Percentiles rank a stretch among this genome's conserved stretches.
phyloP scores from a whole-genome alignment of 371 early-diverging fungal species.

The Rhizomucor pusillus region DNA sequence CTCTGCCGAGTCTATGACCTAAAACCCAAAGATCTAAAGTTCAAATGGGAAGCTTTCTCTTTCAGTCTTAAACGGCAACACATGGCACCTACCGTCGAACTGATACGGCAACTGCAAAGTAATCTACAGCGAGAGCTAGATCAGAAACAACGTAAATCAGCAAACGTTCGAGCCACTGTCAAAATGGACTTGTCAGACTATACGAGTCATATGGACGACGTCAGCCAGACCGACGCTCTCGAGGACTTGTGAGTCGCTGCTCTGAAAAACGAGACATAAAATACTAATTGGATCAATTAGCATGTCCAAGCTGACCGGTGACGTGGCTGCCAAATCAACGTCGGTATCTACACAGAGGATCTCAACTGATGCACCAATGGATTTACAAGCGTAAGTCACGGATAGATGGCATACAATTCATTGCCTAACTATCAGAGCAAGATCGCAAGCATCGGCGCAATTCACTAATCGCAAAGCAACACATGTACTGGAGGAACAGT shows the following conservation, averaged over 20 bases:
- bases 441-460: slow-evolving; percentile 13
- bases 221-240: neutral
- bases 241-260: slow-evolving; percentile 4
- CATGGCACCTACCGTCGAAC: slow-evolving; percentile 25
- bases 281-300: slow-evolving; percentile 3
- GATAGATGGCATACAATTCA: neutral
- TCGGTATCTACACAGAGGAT: neutral
- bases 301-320: slow-evolving; percentile 9
- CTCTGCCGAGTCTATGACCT: slow-evolving; percentile 37
- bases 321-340: neutral
- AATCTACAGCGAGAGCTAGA: slow-evolving; percentile 37
- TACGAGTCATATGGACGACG: slow-evolving; percentile 8
- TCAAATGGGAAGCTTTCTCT: slow-evolving; percentile 52
- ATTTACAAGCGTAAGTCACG: slow-evolving; percentile 17
- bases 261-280: no score
- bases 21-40: slow-evolving; percentile 28
- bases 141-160: slow-evolving; percentile 12
- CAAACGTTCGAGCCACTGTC: neutral
- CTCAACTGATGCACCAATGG: slow-evolving; percentile 1
- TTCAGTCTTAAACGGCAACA: slow-evolving; percentile 13
- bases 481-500: slow-evolving; percentile 30
- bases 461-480: slow-evolving; percentile 22
- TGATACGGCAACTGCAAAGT: slow-evolving; percentile 23
- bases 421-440: neutral
- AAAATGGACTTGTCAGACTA: slow-evolving; percentile 18